Conservation (phyloP, 257 asterid species). For the Forsythia suspensa region DNA sequence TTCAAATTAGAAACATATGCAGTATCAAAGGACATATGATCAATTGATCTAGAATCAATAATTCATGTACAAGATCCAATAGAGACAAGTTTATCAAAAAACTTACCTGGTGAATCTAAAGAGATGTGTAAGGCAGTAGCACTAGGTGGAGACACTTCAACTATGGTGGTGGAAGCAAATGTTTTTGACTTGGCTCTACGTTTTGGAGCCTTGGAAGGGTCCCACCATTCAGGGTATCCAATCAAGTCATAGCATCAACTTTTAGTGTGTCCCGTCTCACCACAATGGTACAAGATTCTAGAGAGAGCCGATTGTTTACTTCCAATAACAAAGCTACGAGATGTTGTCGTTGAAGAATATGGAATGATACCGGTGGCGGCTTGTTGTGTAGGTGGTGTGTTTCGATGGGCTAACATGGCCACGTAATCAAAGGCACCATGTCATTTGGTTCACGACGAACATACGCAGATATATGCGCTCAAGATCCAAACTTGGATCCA, state of each 20-base stretch:
- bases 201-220: neutral
- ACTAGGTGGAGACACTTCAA: neutral
- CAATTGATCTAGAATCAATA: neutral
- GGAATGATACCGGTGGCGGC: neutral
- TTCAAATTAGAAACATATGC: neutral
- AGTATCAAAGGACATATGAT: constrained; percentile 1
- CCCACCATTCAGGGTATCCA: constrained; percentile 12
- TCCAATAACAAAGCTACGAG: neutral
- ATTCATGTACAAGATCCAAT: neutral
- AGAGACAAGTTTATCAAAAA: neutral
- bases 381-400: neutral
- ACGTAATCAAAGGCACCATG: neutral
- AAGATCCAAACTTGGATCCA: neutral
- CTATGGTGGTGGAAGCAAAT: neutral
- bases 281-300: neutral
- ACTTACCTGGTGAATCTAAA: neutral
- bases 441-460: neutral
- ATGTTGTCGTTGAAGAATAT: neutral
- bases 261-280: neutral
- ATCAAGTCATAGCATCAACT: neutral
- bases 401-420: neutral
- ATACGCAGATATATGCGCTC: neutral
- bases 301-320: no score
- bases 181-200: neutral
- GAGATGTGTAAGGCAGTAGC: neutral